Evolutionary conservation across 768 basidiomycete genomes (phyloP).

Genomic region (Boletus fagicola): DNA sequence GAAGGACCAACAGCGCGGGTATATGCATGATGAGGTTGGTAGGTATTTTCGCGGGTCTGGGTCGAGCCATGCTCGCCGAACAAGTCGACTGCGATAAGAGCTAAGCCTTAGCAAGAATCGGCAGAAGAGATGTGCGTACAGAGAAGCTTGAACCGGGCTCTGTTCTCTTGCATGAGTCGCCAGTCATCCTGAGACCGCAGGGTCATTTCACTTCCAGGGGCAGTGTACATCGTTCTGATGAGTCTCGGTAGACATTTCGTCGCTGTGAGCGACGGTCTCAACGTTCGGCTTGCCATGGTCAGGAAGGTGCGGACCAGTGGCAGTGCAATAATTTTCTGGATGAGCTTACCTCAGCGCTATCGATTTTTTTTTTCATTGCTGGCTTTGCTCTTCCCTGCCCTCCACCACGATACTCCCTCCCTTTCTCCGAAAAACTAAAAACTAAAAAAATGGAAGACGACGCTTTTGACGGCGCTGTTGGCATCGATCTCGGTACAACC

Average conservation of each 20-base stretch:
- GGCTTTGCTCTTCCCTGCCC: constrained; percentile 20
- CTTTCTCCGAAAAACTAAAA: constrained; percentile 31
- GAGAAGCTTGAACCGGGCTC: constrained; percentile 54
- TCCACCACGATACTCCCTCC: constrained; percentile 34
- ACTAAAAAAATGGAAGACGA: constrained; percentile 78
- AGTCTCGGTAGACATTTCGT: constrained; percentile 25
- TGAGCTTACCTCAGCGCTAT: constrained; percentile 57
- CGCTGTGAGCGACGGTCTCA: constrained; percentile 23
- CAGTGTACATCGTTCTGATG: constrained; percentile 30
- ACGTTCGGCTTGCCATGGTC: constrained; percentile 29
- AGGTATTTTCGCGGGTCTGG: constrained; percentile 63
- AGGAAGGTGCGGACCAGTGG: constrained; percentile 22
- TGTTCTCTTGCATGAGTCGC: constrained; percentile 57
- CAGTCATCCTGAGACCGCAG: constrained; percentile 60
- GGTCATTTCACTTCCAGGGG: constrained; percentile 29
- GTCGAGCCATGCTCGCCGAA: constrained; percentile 77
- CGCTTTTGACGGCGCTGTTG: constrained; percentile 89
- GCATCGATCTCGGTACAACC: constrained; percentile 96
- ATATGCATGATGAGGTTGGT: constrained; percentile 68
- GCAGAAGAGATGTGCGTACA: constrained; percentile 41
- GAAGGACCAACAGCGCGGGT: constrained; percentile 58
- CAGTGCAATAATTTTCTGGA: constrained; percentile 30
- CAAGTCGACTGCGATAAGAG: constrained; percentile 47
- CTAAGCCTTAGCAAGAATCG: constrained; percentile 10
- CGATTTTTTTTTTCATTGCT: constrained; percentile 35